phyloP scores from a whole-genome alignment of 2,329 filamentous ascomycete species.

The Aspergillus floridensis region DNA sequence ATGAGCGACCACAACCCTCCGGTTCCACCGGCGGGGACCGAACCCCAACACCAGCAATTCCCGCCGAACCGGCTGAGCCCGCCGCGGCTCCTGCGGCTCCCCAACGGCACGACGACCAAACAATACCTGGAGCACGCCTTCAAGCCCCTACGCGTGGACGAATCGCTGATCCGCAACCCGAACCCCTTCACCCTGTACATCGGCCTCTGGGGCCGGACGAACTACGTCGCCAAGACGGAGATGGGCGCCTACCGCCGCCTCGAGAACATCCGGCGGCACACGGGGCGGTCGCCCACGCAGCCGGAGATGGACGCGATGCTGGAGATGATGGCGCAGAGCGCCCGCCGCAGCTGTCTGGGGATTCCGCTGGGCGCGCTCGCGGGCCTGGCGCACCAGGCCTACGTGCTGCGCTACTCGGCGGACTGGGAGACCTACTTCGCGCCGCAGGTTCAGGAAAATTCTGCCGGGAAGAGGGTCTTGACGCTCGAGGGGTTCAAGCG shows the following conservation, averaged over 20 bases:
- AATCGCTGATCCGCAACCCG: constrained; percentile 22
- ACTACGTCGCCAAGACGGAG: constrained; percentile 17
- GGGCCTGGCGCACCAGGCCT: background rate
- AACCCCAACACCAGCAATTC: too few relatives aligned
- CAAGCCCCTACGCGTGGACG: constrained; percentile 13
- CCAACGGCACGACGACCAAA: background rate
- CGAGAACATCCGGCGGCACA: constrained; percentile 5
- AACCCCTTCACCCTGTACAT: constrained; percentile 28
- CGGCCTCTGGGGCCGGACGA: constrained; percentile 23
- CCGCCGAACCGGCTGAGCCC: background rate
- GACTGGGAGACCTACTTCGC: background rate
- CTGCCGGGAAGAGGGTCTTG: background rate
- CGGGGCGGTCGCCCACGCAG: background rate
- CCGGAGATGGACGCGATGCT: background rate
- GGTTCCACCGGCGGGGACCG: too few relatives aligned
- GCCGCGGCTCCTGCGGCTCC: too few relatives aligned
- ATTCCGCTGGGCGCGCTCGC: background rate
- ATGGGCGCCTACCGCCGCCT: constrained; percentile 1
- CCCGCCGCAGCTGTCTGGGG: background rate
- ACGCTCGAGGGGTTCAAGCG: background rate
- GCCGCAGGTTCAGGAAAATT: background rate
- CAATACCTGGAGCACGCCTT: constrained; percentile 4
- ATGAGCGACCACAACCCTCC: too few relatives aligned
- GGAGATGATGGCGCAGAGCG: background rate
- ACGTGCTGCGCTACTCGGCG: background rate